These are phyloP conservation scores for Tilletia caries DNA, from an alignment of 1,284 basidiomycete genomes.

Conservation along the genomic window DNA sequence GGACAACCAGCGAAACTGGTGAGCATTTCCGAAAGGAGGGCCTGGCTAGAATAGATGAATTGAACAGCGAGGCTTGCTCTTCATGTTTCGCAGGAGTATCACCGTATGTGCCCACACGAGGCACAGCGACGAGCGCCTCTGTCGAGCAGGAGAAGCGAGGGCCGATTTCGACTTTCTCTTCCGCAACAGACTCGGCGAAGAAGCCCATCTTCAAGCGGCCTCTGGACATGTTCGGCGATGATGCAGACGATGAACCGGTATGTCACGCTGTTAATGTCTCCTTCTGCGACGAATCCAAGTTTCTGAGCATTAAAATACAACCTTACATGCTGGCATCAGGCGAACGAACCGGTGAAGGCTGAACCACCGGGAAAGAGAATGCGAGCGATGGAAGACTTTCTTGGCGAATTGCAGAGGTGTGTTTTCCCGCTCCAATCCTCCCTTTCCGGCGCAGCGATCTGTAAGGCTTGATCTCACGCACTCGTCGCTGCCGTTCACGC, in stretches of 20 bases:
- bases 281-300: too few relatives aligned
- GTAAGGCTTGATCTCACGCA: background rate
- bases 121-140: too few relatives aligned
- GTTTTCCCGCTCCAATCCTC: background rate
- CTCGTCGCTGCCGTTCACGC: background rate
- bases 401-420: conserved; percentile 32
- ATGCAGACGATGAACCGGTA: conserved; percentile 20
- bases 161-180: background rate
- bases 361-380: conserved; percentile 29
- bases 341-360: conserved; percentile 13
- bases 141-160: background rate
- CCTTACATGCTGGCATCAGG: background rate
- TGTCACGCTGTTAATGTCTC: background rate
- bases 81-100: background rate
- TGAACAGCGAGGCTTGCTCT: background rate
- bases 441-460: background rate
- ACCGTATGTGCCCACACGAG: background rate
- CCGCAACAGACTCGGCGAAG: background rate
- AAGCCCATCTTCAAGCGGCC: conserved; percentile 6
- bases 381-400: conserved; percentile 37
- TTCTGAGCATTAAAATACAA: too few relatives aligned
- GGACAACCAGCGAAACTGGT: conserved; percentile 1
- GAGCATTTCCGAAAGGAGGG: too few relatives aligned
- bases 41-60: too few relatives aligned
- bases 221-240: conserved; percentile 12